Evolutionary conservation across 1,284 basidiomycete genomes (phyloP).

Genomic region (Fomitopsis pinicola): DNA sequence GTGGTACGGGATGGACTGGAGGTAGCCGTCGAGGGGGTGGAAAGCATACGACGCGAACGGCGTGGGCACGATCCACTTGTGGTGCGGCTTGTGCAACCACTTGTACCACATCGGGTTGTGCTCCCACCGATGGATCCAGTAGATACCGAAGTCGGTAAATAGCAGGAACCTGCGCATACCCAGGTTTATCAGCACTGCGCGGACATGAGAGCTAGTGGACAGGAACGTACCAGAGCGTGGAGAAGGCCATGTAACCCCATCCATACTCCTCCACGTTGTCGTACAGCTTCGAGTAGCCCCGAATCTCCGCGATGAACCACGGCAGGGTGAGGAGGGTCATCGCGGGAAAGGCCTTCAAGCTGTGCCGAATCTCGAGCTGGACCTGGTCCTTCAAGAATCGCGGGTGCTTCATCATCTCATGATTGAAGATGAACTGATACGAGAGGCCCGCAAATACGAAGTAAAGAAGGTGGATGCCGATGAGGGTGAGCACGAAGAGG

Average conservation of each 20-base stretch:
- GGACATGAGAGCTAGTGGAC: conserved; percentile 1
- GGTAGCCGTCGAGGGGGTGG: conserved; percentile 93
- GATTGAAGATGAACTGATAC: conserved; percentile 90
- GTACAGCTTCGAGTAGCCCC: conserved; percentile 84
- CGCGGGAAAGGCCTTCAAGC: conserved; percentile 74
- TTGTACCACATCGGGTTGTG: conserved; percentile 91
- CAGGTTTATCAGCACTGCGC: background rate
- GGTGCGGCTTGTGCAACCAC: conserved; percentile 91
- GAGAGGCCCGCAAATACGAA: conserved; percentile 84
- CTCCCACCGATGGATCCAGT: conserved; percentile 84
- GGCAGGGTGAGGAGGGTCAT: conserved; percentile 86
- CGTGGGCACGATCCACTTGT: conserved; percentile 98
- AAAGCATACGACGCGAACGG: conserved; percentile 97
- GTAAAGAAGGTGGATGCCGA: conserved; percentile 83
- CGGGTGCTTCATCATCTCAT: conserved; percentile 94
- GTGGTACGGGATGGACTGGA: conserved; percentile 95
- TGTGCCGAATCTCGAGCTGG: conserved; percentile 76
- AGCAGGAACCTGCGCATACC: conserved; percentile 69
- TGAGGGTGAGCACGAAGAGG: conserved; percentile 68
- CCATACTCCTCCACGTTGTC: conserved; percentile 72
- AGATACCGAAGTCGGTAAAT: conserved; percentile 95
- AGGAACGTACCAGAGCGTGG: conserved; percentile 54
- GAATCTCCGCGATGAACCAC: conserved; percentile 91
- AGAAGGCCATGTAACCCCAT: conserved; percentile 60
- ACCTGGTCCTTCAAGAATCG: conserved; percentile 90